A percentile compares a stretch with the other conserved stretches of the same genome.
Evolutionary conservation across 306 rosid species (phyloP).

Genomic region (Fragaria iinumae): DNA sequence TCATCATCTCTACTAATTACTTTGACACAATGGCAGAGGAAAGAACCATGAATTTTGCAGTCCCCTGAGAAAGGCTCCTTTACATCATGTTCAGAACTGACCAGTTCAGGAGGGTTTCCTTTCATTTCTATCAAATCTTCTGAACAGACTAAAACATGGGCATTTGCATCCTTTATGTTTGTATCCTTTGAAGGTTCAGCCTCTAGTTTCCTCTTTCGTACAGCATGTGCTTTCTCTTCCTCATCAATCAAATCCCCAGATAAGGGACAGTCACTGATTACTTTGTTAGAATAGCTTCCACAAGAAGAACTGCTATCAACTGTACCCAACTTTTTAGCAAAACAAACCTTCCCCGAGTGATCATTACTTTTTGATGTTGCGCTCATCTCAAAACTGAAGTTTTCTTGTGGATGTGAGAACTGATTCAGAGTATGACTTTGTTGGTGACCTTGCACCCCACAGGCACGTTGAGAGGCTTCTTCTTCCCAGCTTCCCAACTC

Average conservation of each 20-base stretch:
- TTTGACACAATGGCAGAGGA: slow-evolving; percentile 25
- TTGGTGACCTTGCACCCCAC: not conserved
- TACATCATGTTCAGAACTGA: slow-evolving; percentile 24
- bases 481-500: slow-evolving; percentile 39
- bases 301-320: slow-evolving; percentile 5
- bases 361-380: slow-evolving; percentile 25
- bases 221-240: slow-evolving; percentile 48
- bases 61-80: slow-evolving; percentile 10
- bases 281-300: slow-evolving; percentile 18
- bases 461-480: slow-evolving; percentile 14
- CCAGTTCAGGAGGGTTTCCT: slow-evolving; percentile 24
- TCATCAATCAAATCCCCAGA: slow-evolving; percentile 39
- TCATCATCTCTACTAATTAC: slow-evolving; percentile 57
- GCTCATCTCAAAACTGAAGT: slow-evolving; percentile 12
- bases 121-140: slow-evolving; percentile 31
- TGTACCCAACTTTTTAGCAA: slow-evolving; percentile 12
- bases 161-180: slow-evolving; percentile 27
- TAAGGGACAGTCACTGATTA: slow-evolving; percentile 23
- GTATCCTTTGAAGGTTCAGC: slow-evolving; percentile 26
- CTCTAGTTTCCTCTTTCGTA: slow-evolving; percentile 38
- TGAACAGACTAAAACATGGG: slow-evolving; percentile 17
- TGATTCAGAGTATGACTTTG: slow-evolving; percentile 39
- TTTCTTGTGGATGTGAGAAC: slow-evolving; percentile 24
- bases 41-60: slow-evolving; percentile 21
- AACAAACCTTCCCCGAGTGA: slow-evolving; percentile 20